Percentiles rank a stretch among this genome's conserved stretches.
phyloP scores from a whole-genome alignment of 257 asterid species.

The Solanum dulcamara region DNA sequence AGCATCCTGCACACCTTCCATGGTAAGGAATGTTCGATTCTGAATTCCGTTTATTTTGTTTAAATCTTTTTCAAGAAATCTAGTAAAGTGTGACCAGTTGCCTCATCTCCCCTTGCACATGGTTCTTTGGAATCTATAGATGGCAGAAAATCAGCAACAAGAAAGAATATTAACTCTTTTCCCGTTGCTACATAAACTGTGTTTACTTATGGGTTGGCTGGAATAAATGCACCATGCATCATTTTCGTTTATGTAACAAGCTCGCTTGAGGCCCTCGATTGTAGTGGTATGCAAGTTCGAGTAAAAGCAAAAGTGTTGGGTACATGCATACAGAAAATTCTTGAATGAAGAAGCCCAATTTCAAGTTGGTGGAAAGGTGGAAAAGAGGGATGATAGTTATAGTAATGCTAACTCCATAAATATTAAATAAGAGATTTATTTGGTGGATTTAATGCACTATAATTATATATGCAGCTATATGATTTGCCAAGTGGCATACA shows the following conservation, averaged over 20 bases:
- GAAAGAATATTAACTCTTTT: neutral
- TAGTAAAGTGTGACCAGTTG: neutral
- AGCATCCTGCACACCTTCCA: slow-evolving; percentile 49
- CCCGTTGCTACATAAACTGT: neutral
- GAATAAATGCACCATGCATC: neutral
- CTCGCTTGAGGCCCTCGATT: neutral
- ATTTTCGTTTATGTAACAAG: neutral
- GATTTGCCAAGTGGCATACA: neutral
- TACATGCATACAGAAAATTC: neutral
- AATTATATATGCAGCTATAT: neutral
- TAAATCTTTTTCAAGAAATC: neutral
- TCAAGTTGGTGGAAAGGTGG: neutral
- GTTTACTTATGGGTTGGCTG: neutral
- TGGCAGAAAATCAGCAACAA: neutral
- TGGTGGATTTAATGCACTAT: neutral
- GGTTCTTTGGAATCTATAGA: neutral
- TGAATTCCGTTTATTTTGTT: neutral
- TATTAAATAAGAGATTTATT: neutral
- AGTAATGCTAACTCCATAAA: neutral
- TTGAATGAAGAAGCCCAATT: neutral
- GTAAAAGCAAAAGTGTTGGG: neutral
- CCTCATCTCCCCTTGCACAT: neutral
- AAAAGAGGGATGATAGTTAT: neutral
- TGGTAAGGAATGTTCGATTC: slow-evolving; percentile 24
- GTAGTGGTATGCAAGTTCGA: neutral